Conservation (phyloP, 495 filamentous ascomycete species). For the Xylaria acuta region DNA sequence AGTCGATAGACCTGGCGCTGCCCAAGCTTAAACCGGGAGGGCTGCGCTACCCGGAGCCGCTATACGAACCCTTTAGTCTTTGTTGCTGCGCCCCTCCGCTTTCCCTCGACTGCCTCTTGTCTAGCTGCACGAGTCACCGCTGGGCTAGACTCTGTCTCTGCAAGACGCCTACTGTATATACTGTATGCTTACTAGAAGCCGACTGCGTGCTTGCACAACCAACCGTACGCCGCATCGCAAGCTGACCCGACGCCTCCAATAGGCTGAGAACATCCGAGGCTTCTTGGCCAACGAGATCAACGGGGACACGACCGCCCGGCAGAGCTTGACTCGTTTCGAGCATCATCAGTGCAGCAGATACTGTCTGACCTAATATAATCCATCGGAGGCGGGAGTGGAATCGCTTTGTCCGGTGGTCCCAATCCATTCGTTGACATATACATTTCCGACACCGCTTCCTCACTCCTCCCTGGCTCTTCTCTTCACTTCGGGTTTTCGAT, state of each 20-base stretch:
- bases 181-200: not conserved
- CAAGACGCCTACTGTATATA: not conserved
- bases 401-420: not conserved
- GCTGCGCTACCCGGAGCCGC: constrained; percentile 6
- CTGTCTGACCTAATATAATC: not conserved
- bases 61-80: constrained; percentile 2
- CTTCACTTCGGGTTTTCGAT: not conserved
- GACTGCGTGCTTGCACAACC: not conserved
- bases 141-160: not conserved
- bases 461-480: not conserved
- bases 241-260: constrained; percentile 9
- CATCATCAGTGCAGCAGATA: not conserved
- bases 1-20: not conserved
- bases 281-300: not conserved
- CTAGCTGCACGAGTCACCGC: constrained; percentile 6
- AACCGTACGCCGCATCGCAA: constrained; percentile 9
- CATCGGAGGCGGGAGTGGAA: not conserved
- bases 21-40: not conserved
- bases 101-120: not conserved
- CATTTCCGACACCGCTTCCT: not conserved
- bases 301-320: not conserved
- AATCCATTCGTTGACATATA: not conserved
- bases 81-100: constrained; percentile 13
- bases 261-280: constrained; percentile 13
- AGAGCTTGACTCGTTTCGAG: constrained; percentile 9